Base-by-base conservation (phyloP, 192 early-diverging fungal genomes). In the Linnemannia schmuckeri region DNA sequence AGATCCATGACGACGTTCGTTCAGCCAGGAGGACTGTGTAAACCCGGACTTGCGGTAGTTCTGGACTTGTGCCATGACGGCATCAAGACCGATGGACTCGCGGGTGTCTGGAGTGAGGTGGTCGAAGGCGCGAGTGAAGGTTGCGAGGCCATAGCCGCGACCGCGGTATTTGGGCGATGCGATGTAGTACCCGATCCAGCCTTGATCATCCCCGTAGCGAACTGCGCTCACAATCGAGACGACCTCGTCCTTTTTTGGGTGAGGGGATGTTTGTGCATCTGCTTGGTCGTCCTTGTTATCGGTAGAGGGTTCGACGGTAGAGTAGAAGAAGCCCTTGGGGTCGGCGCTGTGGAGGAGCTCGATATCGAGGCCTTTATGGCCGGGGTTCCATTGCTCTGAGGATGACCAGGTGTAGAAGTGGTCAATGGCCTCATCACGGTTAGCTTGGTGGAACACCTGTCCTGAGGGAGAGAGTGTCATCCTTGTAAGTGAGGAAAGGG, bases 41-140 rank as follows among this genome's bases (percentile, higher is more conserved):
- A 85, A 85, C 12, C 83, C 83, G 0, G 83, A 85, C 46, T 85
- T 85, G 27, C 61, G 52, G 44, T 85, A 85, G 57, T 85, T 85
- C 20, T 57, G 24, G 6, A 80, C 70, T 24, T 85, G 83, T 10
- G 78, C 74, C 83, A 85, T 68, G 12, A 85, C 83, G 22, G 33
- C 83, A 27, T 85, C 83, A 24, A 85, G 75, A 1, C 83, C 83
- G 17, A 85, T 55, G 42, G 69, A 72, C 15, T 46, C 30, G 24
- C 74, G 55, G 12, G 38, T 42, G 52, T 70, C 37, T n/a, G 70
- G 49, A 17, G 44, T 73, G 12, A 18, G 54, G 33, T 78, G 49
- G 12, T 66, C 76, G 6, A 83, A 72, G 20, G 75, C 74, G 27
- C 42, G 12, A 9, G 57, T 57, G 18, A 70, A 76, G 17, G 40